phyloP scores from a whole-genome alignment of 805 yeast genomes.

The Starmerella vitae region DNA sequence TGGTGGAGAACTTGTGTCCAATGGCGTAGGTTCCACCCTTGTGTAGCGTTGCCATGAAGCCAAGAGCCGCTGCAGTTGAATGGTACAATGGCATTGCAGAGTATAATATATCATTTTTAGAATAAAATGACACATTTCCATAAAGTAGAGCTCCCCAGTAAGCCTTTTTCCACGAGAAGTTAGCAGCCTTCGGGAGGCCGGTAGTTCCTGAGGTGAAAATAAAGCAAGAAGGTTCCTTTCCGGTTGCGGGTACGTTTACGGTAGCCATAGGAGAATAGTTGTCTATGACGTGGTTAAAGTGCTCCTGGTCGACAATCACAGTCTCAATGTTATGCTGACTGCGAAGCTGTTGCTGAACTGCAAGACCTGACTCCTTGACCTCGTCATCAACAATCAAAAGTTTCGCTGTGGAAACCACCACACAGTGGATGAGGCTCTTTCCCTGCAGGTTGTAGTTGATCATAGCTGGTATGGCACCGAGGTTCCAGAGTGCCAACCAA shows the following conservation, averaged over 20 bases:
- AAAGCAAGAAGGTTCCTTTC: constrained; percentile 51
- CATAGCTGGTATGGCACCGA: constrained; percentile 82
- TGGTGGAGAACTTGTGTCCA: constrained; percentile 68
- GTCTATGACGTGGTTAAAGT: constrained; percentile 28
- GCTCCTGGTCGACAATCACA: constrained; percentile 30
- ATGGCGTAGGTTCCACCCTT: constrained; percentile 66
- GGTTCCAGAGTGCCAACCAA: constrained; percentile 81
- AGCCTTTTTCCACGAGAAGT: constrained; percentile 81
- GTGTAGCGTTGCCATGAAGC: constrained; percentile 54
- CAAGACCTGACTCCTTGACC: constrained; percentile 39
- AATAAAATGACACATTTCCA: constrained; percentile 52
- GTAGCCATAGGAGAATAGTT: constrained; percentile 4
- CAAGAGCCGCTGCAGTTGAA: constrained; percentile 82
- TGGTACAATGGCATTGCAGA: constrained; percentile 95
- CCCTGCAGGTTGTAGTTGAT: constrained; percentile 68
- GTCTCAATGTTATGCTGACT: constrained; percentile 16
- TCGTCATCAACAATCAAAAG: constrained; percentile 66
- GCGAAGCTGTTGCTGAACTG: constrained; percentile 35
- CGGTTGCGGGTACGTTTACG: constrained; percentile 36
- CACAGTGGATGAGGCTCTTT: constrained; percentile 63
- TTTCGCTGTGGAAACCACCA: constrained; percentile 49
- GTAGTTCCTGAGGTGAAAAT: constrained; percentile 92
- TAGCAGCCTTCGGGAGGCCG: constrained; percentile 87
- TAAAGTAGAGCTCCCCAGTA: constrained; percentile 57
- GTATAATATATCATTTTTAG: constrained; percentile 45